Evolutionary conservation across 495 filamentous ascomycete species (phyloP), one percentile per base, ranked within the genome.

Genomic region (Hypoxylon fragiforme): DNA sequence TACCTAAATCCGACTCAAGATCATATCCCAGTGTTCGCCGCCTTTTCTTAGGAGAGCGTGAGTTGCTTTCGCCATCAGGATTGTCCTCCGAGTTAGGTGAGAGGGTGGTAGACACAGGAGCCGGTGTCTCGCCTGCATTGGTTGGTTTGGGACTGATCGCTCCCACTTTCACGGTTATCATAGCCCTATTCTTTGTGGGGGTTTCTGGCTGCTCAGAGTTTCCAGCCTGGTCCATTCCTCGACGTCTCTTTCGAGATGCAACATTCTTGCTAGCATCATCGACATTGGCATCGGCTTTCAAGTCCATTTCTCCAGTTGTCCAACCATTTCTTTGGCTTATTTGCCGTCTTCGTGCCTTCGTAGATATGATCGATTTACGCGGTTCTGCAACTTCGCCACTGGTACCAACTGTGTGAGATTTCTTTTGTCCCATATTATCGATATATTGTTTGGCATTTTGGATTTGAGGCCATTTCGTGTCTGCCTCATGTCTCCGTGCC

Each of bases 1-100:
- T 54, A 12, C 57, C 57, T 5, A 60, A 30, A 21, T 50, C 26
- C 7, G 40, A 45, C 36, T 28, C 26, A 8, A 60, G 38, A 41
- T 34, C 42, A 19, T 50, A 50, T 2, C 14, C 7, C 11, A 28
- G 47, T 9, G 21, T 45, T 12, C 50, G 57, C 4, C 57, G 44
- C 40, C 19, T 54, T 18, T 55, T 60, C 37, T 43, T 58, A 28
- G 28, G 36, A n/a, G n/a, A n/a, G n/a, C 7, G 44, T 16, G 31
- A 21, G 9, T 4, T 19, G 19, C 7, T 11, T 28, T 31, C 38
- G 4, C 24, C 21, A 20, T 19, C 31, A 13, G 34, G 0, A 24
- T 9, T 14, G 6, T 36, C 11, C 3, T 1, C 20, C 12, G 22
- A 8, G 18, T 13, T 31, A 16, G 11, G 36, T 32, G 13, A 28